phyloP scores from a whole-genome alignment of 2,329 filamentous ascomycete genomes.

The Coniochaeta sp. region DNA sequence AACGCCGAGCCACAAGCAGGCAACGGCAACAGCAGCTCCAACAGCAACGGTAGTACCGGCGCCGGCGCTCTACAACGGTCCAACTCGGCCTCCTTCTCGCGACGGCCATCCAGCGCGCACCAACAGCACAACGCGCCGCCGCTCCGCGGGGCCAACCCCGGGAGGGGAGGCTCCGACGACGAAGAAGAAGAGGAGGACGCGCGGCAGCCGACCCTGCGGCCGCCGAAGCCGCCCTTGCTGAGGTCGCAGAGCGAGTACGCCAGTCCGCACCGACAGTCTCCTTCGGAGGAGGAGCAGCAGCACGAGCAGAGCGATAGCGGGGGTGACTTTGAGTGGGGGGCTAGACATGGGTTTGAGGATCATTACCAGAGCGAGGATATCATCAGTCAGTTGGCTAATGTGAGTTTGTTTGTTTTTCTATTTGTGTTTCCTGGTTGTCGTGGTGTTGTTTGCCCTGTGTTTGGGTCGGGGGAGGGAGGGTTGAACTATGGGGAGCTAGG shows the following conservation, averaged over 20 bases:
- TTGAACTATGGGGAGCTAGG: no score
- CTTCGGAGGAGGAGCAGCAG: no score
- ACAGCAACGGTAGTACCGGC: no score
- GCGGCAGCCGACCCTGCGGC: slow-evolving; percentile 28
- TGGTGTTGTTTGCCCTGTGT: no score
- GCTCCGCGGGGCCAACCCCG: neutral
- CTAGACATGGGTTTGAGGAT: slow-evolving; percentile 84
- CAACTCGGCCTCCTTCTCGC: slow-evolving; percentile 11
- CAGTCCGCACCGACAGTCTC: slow-evolving; percentile 24
- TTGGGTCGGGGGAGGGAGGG: no score
- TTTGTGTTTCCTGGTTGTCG: neutral
- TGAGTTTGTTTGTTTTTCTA: slow-evolving; percentile 39
- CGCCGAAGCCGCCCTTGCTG: slow-evolving; percentile 42
- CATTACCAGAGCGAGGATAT: slow-evolving; percentile 89
- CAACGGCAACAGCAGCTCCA: neutral
- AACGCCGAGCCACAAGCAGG: neutral
- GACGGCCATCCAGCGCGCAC: slow-evolving; percentile 35
- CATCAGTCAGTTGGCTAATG: slow-evolving; percentile 73
- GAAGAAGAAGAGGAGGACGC: slow-evolving; percentile 5
- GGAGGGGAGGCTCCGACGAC: neutral
- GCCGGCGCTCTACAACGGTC: neutral
- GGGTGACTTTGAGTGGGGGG: slow-evolving; percentile 46
- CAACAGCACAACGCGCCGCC: no score
- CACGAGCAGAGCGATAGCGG: slow-evolving; percentile 32
- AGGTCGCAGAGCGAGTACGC: slow-evolving; percentile 52